A percentile compares a stretch with the other conserved stretches of the same genome.
These are phyloP conservation scores for Panellus pusillus DNA, from an alignment of 768 basidiomycete genomes.

Conservation along the genomic window DNA sequence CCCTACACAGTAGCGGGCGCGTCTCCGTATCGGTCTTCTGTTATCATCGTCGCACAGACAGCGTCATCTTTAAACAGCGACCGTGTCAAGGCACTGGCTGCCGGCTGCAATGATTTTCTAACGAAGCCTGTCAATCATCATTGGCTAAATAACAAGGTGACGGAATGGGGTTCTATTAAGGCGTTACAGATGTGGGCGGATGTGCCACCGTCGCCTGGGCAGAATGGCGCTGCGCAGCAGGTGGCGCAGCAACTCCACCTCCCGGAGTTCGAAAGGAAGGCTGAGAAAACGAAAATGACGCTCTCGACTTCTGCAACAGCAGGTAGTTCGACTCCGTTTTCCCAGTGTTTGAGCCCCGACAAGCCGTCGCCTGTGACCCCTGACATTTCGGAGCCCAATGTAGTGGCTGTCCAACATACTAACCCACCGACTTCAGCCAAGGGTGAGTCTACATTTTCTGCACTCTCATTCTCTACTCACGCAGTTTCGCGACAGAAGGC, in stretches of 20 bases:
- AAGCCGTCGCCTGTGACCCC: constrained; percentile 18
- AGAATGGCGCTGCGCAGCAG: constrained; percentile 37
- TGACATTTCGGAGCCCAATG: constrained; percentile 11
- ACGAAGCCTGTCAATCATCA: constrained; percentile 94
- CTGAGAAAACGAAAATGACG: not conserved
- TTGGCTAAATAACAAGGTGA: constrained; percentile 98
- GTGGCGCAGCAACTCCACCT: constrained; percentile 51
- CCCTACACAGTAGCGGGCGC: constrained; percentile 46
- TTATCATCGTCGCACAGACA: constrained; percentile 99
- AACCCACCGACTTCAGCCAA: constrained; percentile 8
- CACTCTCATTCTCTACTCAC: not conserved
- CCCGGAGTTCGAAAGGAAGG: constrained; percentile 35
- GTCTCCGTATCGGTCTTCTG: constrained; percentile 84
- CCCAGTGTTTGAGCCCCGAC: constrained; percentile 14
- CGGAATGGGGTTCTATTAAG: constrained; percentile 99
- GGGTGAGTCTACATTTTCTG: constrained; percentile 6
- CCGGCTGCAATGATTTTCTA: constrained; percentile 98
- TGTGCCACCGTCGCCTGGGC: constrained; percentile 57
- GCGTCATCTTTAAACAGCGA: constrained; percentile 95
- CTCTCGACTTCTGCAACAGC: constrained; percentile 7
- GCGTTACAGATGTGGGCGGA: constrained; percentile 92
- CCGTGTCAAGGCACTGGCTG: constrained; percentile 94
- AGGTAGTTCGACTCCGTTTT: constrained; percentile 14
- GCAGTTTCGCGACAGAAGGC: not conserved
- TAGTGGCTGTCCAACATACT: not conserved